Evolutionary conservation across 1,139 yeast species (phyloP), one percentile per base, ranked within the genome.

Genomic region (Entelexis sorbosivorans): DNA sequence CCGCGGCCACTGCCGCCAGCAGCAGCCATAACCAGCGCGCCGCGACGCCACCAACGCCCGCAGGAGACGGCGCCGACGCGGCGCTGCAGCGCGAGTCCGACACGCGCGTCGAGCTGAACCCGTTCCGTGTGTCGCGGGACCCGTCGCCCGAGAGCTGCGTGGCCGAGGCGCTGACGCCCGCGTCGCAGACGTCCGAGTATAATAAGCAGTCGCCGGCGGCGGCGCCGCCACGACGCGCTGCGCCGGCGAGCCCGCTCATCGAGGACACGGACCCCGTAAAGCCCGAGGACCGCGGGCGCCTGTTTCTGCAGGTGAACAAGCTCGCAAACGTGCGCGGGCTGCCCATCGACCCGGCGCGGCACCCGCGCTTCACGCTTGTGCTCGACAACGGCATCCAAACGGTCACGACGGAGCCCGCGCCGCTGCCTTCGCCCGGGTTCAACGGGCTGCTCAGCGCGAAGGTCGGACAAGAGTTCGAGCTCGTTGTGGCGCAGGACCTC

Each of bases 331-430:
- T 88, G 34, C 50, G 57, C 3, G 77, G 76, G 45, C 68, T 88
- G 52, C 86, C 91, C 1, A 51, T 65, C 13, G 67, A 62, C 51
- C 66, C 67, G 20, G 63, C 65, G 5, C 80, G 80, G 54, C 70
- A 78, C 36, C 89, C 89, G 1, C 74, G 75, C 50, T 81, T 85
- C 66, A 77, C 79, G 44, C 63, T 88, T 43, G 79, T 87, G 9
- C 72, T 91, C 59, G 97, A 91, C 65, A 91, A 91, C 65, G 96
- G 96, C 2, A 79, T 82, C 38, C 96, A 91, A 63, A 79, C 91
- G 53, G 79, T 88, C 46, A 78, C 81, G 43, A 89, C 96, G 0
- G 81, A 57, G n/a, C 48, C 59, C 3, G 29, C 53, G 9, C 50
- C 59, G 5, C 49, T 60, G 6, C 55, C 60, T 5, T 31, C 55